Evolutionary conservation across 306 rosid genomes (phyloP), one percentile per base, ranked within the genome.

Genomic region (Vigna hirtella): DNA sequence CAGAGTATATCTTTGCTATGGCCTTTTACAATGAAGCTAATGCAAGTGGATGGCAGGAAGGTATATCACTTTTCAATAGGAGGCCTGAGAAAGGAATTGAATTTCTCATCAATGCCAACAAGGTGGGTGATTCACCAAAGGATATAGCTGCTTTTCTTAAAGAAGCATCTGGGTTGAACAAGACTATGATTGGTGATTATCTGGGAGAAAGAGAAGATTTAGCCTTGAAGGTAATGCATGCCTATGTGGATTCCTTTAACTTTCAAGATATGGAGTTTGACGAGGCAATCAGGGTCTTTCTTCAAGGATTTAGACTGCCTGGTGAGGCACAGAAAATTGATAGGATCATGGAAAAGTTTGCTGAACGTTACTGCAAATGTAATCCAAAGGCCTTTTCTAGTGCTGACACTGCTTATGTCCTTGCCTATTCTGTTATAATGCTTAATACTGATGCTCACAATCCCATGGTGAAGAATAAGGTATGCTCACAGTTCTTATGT

Each of bases 321-420:
- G 99, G 99, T 51, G 99, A 96, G 94, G 99, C 98, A 38, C 99
- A 96, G 66, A 96, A 96, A 80, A 96, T 96, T 68, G 99, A 96
- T 76, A 87, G 99, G 78, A 93, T 96, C 49, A 96, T 96, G 99
- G 99, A 96, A 74, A 96, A 96, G 88, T 96, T 96, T 86, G 93
- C 99, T 14, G 99, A 96, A 85, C 90, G 94, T 28, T 96, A 91
- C 81, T 96, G 97, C 87, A 96, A 93, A 79, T 96, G 99, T 82
- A 96, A 96, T 74, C 89, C 94, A 30, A 93, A 86, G 89, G 92
- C 71, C 84, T 96, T 96, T 79, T 93, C 86, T 77, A 96, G 99
- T 90, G 97, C 99, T 77, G 99, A 96, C 86, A 96, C 99, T 3
- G 99, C 96, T 49, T 96, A 96, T 85, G 99, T 96, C 77, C 99